Evolutionary conservation across 2,329 filamentous ascomycete genomes (phyloP).

Genomic region (Ophiosphaerella narmari): DNA sequence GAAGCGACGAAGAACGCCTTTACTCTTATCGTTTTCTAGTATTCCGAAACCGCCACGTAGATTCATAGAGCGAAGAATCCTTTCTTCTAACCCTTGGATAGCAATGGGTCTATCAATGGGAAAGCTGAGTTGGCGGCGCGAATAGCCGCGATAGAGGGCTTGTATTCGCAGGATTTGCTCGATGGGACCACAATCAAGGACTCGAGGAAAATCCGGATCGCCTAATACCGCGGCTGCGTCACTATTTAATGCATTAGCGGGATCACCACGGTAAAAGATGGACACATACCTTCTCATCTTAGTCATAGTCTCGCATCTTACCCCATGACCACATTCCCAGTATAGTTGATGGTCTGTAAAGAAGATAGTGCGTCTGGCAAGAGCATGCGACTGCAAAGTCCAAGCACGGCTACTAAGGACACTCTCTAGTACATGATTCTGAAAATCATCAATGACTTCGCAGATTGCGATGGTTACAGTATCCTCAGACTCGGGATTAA

Average conservation of each 20-base stretch:
- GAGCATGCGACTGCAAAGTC: conserved; percentile 32
- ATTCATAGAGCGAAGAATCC: not conserved
- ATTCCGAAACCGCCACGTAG: conserved; percentile 21
- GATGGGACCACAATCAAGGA: conserved; percentile 2
- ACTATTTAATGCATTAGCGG: not conserved
- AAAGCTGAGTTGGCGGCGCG: conserved; percentile 22
- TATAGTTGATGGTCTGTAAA: conserved; percentile 31
- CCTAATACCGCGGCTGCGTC: conserved; percentile 29
- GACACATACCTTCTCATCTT: conserved; percentile 19
- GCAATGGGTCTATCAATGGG: conserved; percentile 35
- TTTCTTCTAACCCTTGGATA: conserved; percentile 20
- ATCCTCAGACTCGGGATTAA: conserved; percentile 1
- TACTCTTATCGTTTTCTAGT: conserved; percentile 30
- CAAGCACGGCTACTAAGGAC: conserved; percentile 24
- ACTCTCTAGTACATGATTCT: conserved; percentile 17
- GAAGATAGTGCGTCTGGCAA: conserved; percentile 29
- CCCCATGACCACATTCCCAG: conserved; percentile 28
- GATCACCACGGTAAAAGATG: not conserved
- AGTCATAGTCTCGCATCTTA: conserved; percentile 22
- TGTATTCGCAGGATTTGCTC: conserved; percentile 19
- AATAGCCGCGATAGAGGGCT: conserved; percentile 35
- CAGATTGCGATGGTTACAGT: conserved; percentile 13
- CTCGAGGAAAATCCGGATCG: conserved; percentile 26
- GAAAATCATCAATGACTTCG: conserved; percentile 24
- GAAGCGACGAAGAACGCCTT: conserved; percentile 25